These are phyloP conservation scores for Komagataea norvegica DNA, from an alignment of 1,139 yeast species.

Conservation along the genomic window DNA sequence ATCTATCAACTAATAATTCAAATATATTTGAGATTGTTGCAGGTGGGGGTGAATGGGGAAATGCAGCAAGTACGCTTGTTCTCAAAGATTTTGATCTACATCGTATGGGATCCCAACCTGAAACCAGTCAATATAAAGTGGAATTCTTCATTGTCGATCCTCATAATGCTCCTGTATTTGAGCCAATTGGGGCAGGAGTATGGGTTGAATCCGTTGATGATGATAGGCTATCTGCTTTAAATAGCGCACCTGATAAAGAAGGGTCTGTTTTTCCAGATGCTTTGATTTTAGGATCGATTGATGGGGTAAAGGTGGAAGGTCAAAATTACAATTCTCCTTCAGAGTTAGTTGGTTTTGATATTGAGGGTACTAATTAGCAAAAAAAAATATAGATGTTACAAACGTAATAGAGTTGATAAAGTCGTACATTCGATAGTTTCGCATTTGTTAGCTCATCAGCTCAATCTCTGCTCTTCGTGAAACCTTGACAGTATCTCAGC, in stretches of 20 bases:
- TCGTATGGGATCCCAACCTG: too few species aligned
- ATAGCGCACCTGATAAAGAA: too few species aligned
- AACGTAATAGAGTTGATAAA: too few species aligned
- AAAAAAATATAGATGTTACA: too few species aligned
- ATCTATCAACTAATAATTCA: neutral
- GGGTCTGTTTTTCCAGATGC: neutral
- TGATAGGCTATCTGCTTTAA: neutral
- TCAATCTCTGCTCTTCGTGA: too few species aligned
- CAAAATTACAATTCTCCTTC: neutral
- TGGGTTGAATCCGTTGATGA: slow-evolving; percentile 1
- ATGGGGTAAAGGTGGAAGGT: neutral
- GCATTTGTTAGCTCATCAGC: too few species aligned
- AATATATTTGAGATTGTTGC: slow-evolving; percentile 9
- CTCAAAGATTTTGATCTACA: slow-evolving; percentile 4
- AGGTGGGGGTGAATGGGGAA: slow-evolving; percentile 16
- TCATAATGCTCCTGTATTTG: neutral
- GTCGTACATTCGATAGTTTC: too few species aligned
- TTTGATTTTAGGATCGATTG: neutral
- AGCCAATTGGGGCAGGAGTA: neutral
- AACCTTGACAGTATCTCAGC: too few species aligned
- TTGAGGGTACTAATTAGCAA: too few species aligned
- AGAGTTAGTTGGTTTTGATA: neutral
- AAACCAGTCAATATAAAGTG: neutral
- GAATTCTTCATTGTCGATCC: slow-evolving; percentile 3
- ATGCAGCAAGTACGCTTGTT: slow-evolving; percentile 5